A percentile compares a stretch with the other conserved stretches of the same genome.
phyloP scores from a whole-genome alignment of 2,329 filamentous ascomycete genomes.

The Diaporthe sp. region DNA sequence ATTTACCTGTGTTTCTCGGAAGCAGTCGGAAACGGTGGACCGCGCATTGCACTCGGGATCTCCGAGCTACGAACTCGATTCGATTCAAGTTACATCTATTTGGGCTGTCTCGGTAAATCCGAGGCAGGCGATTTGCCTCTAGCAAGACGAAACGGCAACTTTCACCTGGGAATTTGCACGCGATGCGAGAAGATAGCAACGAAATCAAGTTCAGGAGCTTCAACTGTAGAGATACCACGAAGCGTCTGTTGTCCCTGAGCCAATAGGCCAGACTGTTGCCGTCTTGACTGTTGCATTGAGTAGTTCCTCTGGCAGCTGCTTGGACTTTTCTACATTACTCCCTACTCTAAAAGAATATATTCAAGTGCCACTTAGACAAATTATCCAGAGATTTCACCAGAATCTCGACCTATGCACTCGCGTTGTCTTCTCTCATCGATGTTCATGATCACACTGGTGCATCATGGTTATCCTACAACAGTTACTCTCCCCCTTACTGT shows the following conservation, averaged over 20 bases:
- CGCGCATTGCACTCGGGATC: neutral
- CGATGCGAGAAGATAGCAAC: neutral
- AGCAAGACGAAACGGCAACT: neutral
- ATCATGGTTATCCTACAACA: neutral
- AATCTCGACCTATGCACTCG: neutral
- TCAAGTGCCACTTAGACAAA: neutral
- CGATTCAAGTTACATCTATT: neutral
- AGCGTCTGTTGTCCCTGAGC: neutral
- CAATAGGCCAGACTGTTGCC: neutral
- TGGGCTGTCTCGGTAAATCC: neutral
- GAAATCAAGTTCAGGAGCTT: too few relatives aligned
- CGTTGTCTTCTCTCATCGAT: neutral
- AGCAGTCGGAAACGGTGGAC: too few relatives aligned
- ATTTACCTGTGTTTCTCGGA: neutral
- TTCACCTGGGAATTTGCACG: neutral
- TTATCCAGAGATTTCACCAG: neutral
- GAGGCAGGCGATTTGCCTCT: neutral
- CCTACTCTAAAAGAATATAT: too few relatives aligned
- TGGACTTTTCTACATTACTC: too few relatives aligned
- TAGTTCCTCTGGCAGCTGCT: too few relatives aligned
- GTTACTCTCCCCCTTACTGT: neutral
- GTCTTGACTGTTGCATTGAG: neutral
- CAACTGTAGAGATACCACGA: neutral
- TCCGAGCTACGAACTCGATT: neutral
- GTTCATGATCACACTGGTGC: neutral